phyloP scores from a whole-genome alignment of 495 filamentous ascomycete species.

The Daldinia loculata region DNA sequence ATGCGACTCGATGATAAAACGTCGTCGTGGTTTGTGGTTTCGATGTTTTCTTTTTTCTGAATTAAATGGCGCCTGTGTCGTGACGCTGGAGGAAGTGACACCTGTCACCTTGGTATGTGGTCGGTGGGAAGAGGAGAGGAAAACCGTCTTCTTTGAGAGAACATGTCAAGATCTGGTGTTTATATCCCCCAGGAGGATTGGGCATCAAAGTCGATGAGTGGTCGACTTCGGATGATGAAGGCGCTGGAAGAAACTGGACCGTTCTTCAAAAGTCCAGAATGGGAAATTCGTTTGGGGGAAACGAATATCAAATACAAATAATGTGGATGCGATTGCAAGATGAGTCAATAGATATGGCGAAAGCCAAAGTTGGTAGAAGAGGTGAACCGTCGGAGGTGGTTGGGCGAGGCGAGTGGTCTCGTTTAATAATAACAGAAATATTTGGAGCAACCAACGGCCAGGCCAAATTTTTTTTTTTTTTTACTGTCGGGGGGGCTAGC shows the following conservation, averaged over 20 bases:
- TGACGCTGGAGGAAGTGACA: constrained; percentile 57
- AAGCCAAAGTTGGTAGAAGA: constrained; percentile 47
- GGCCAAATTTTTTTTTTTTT: constrained; percentile 37
- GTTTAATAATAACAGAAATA: constrained; percentile 44
- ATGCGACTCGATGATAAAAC: constrained; percentile 27
- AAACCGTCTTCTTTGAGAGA: constrained; percentile 58
- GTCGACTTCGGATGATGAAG: constrained; percentile 44
- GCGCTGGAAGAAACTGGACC: constrained; percentile 44
- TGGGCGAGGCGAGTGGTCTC: constrained; percentile 40
- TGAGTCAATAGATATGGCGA: constrained; percentile 46
- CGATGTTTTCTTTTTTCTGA: constrained; percentile 33
- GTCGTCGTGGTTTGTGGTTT: constrained; percentile 16
- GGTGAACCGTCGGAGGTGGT: constrained; percentile 38
- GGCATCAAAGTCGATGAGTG: constrained; percentile 43
- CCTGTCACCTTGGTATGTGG: constrained; percentile 65
- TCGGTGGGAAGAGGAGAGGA: constrained; percentile 63
- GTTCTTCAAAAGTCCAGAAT: constrained; percentile 40
- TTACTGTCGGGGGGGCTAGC: constrained; percentile 17
- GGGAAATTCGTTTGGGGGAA: constrained; percentile 33
- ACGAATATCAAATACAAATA: constrained; percentile 36
- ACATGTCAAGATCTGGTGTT: constrained; percentile 58
- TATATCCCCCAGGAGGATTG: constrained; percentile 49
- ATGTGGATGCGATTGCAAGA: constrained; percentile 30
- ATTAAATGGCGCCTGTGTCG: constrained; percentile 56
- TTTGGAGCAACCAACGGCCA: constrained; percentile 35